Percentiles rank a stretch among this genome's conserved stretches.
phyloP scores from a whole-genome alignment of 2,329 filamentous ascomycete species.

The Thermoascus crustaceus region DNA sequence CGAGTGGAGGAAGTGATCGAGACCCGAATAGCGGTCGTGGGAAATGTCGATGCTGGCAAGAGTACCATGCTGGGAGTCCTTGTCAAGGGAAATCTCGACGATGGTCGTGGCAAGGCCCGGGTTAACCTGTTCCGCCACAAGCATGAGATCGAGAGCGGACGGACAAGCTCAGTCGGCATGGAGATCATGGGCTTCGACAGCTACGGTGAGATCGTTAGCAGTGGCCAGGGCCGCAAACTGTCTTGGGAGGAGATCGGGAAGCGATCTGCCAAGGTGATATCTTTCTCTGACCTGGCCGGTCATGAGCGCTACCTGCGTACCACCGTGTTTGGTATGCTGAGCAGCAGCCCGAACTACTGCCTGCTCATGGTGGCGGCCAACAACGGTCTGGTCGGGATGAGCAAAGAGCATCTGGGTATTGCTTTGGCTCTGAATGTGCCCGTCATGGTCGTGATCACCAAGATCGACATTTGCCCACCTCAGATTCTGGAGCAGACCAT shows the following conservation, averaged over 20 bases:
- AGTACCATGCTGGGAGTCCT: slow-evolving; percentile 92
- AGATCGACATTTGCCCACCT: slow-evolving; percentile 95
- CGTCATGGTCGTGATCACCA: slow-evolving; percentile 95
- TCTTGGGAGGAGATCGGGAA: slow-evolving; percentile 98
- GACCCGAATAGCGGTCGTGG: slow-evolving; percentile 91
- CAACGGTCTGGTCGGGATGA: slow-evolving; percentile 95
- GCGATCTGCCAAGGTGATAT: slow-evolving; percentile 89
- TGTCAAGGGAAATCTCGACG: slow-evolving; percentile 90
- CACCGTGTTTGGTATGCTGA: slow-evolving; percentile 90
- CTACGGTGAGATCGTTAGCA: slow-evolving; percentile 70
- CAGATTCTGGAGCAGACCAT: slow-evolving; percentile 93
- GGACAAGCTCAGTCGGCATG: slow-evolving; percentile 95
- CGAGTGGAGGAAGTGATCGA: slow-evolving; percentile 85
- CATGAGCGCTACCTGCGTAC: slow-evolving; percentile 93
- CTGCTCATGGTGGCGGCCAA: slow-evolving; percentile 97
- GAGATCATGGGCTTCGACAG: slow-evolving; percentile 98
- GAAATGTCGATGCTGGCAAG: slow-evolving; percentile 96
- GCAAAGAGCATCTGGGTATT: slow-evolving; percentile 93
- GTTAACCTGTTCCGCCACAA: slow-evolving; percentile 97
- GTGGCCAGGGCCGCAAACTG: slow-evolving; percentile 74
- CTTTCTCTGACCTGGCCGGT: slow-evolving; percentile 89
- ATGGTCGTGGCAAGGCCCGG: slow-evolving; percentile 85
- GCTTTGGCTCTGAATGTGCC: slow-evolving; percentile 91
- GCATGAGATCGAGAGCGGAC: slow-evolving; percentile 90
- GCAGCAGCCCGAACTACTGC: slow-evolving; percentile 94